A percentile compares a stretch with the other conserved stretches of the same genome.
Conservation (phyloP, 108 stramenopile species). For the Poteriospumella lacustris region DNA sequence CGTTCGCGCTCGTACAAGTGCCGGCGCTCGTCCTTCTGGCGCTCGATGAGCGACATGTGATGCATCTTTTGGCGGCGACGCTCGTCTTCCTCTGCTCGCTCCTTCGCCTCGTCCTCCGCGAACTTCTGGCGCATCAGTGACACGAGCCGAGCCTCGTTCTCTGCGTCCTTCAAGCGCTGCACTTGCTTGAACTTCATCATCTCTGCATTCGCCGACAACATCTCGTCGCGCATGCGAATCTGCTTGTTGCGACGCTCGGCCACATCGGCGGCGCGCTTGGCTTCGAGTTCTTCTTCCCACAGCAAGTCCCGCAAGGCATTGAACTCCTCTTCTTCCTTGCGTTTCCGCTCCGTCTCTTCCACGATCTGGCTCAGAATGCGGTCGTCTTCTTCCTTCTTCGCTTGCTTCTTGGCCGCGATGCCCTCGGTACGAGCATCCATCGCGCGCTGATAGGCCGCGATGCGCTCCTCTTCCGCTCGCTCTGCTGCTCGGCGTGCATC, state of each 20-base stretch:
- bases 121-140: conserved; percentile 60
- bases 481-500: conserved; percentile 32
- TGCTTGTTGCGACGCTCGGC: conserved; percentile 46
- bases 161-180: conserved; percentile 11
- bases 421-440: conserved; percentile 26
- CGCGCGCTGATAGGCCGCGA: neutral
- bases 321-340: conserved; percentile 48
- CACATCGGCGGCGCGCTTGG: conserved; percentile 52
- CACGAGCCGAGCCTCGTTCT: conserved; percentile 58
- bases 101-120: conserved; percentile 54
- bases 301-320: conserved; percentile 55
- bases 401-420: conserved; percentile 24
- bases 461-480: conserved; percentile 27
- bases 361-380: neutral
- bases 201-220: conserved; percentile 54
- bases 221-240: conserved; percentile 46
- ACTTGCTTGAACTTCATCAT: conserved; percentile 55
- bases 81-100: conserved; percentile 43
- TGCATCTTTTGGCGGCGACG: conserved; percentile 40
- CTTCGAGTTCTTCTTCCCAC: conserved; percentile 65
- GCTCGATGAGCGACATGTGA: conserved; percentile 48
- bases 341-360: conserved; percentile 17
- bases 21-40: conserved; percentile 48
- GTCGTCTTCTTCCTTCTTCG: conserved; percentile 48
- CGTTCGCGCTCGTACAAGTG: conserved; percentile 45